Percentiles rank a stretch among this genome's conserved stretches.
phyloP scores from a whole-genome alignment of 768 basidiomycete species.

The Hericium rajendrae region DNA sequence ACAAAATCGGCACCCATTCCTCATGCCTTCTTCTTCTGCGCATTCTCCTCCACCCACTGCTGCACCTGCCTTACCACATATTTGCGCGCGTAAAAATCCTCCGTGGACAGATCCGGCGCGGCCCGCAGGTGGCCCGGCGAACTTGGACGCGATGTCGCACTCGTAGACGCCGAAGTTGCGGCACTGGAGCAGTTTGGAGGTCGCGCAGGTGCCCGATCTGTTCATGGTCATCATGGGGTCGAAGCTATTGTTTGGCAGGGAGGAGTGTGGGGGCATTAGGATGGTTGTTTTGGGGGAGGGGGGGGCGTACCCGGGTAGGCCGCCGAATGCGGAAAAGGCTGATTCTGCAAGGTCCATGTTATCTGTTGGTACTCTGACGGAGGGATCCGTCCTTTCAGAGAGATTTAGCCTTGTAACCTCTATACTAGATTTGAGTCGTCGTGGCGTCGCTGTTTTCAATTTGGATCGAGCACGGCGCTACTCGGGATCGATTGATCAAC shows the following conservation, averaged over 20 bases:
- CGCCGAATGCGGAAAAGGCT: background rate
- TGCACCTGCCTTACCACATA: constrained; percentile 20
- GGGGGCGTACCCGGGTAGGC: background rate
- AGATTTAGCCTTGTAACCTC: no score
- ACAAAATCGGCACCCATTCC: constrained; percentile 24
- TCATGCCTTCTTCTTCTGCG: background rate
- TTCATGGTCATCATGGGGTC: constrained; percentile 24
- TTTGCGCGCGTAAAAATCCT: constrained; percentile 21
- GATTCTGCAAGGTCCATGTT: background rate
- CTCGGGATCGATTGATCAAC: background rate
- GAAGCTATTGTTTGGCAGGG: constrained; percentile 9
- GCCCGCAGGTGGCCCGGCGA: constrained; percentile 13
- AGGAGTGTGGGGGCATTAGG: background rate
- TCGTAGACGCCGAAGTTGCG: constrained; percentile 18
- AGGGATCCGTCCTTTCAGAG: no score
- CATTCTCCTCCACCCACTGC: constrained; percentile 10
- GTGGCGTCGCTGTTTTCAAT: no score
- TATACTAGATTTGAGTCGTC: no score
- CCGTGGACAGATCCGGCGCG: constrained; percentile 18
- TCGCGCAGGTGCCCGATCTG: constrained; percentile 22
- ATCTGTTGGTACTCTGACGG: no score
- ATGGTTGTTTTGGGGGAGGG: background rate
- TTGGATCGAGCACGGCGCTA: background rate
- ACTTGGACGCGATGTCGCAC: constrained; percentile 23
- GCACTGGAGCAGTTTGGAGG: constrained; percentile 22